Evolutionary conservation across 2,329 filamentous ascomycete genomes (phyloP).

Genomic region (Diaporthe ilicicola): DNA sequence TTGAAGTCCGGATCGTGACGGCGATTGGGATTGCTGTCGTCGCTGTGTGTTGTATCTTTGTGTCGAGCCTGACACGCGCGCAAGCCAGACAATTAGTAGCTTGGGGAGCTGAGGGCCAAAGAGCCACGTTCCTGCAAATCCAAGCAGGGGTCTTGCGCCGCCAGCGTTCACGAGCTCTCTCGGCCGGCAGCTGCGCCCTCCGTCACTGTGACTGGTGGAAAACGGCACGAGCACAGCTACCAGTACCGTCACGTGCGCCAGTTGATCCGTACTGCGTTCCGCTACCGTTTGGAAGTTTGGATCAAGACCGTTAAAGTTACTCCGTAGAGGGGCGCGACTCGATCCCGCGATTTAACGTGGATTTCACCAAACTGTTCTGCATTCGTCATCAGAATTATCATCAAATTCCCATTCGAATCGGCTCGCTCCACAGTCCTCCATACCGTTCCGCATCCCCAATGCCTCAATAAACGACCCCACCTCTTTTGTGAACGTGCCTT

Average conservation of each 20-base stretch:
- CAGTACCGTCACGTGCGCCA: neutral
- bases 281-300: neutral
- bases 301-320: neutral
- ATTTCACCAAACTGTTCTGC: slow-evolving; percentile 8
- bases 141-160: slow-evolving; percentile 1
- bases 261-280: neutral
- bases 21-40: neutral
- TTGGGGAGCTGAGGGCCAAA: neutral
- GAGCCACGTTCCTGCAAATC: slow-evolving; percentile 30
- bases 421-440: neutral
- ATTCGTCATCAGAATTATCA: slow-evolving; percentile 12
- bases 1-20: neutral
- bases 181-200: neutral
- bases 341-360: slow-evolving; percentile 2
- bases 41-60: neutral
- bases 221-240: neutral
- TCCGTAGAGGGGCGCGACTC: slow-evolving; percentile 23
- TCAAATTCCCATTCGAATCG: slow-evolving; percentile 5
- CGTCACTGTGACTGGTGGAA: neutral
- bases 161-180: slow-evolving; percentile 22
- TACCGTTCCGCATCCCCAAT: neutral
- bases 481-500: neutral
- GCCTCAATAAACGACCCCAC: neutral
- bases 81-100: neutral
- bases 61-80: slow-evolving; percentile 14